Base-by-base conservation (phyloP, 2,329 filamentous ascomycete genomes). In the Aspergillus vadensis region DNA sequence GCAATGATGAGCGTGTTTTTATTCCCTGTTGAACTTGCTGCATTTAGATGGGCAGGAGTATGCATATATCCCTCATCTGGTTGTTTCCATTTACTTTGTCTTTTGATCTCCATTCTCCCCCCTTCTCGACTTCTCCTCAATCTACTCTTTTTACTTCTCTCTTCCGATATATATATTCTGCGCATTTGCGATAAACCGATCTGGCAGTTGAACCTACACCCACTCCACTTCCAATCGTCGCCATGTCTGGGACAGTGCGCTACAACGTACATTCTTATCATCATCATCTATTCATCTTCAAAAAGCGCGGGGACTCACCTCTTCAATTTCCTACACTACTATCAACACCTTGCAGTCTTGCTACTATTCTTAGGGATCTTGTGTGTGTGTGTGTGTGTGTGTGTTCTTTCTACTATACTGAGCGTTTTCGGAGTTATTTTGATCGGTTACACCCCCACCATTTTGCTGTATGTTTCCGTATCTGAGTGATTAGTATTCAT, bases 21-120 rank as follows among this genome's bases (percentile, higher is more conserved):
- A 15, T 36, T 36, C 12, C 32, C 17, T 61, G 58, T 59, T 66
- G 62, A 66, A 58, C 57, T 66, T 66, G 59, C 60, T 70, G 68
- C 68, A 73, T 71, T 70, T 71, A 71, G 66, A 70, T 69, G 60
- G 65, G 65, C 67, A 61, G 66, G 67, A 68, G 65, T 65, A 66
- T 65, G 63, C 64, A 70, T 70, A 67, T 67, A 61, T 67, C 63
- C 65, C 61, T 69, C 59, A 62, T 63, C 64, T 62, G 66, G 55
- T 52, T 36, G 32, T 61, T 59, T 60, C 65, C 60, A 44, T 60
- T 64, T 63, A 60, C 61, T 47, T 63, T 58, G 62, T 61, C 39
- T 53, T 62, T 60, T 57, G 41, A 48, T 53, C 48, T 52, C 39
- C 5, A 19, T 47, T 5, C 32, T 12, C 10, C 32, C 32, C 32